Evolutionary conservation across 2,329 filamentous ascomycete species (phyloP), one percentile per base, ranked within the genome.

Genomic region (Ophiostoma montium): DNA sequence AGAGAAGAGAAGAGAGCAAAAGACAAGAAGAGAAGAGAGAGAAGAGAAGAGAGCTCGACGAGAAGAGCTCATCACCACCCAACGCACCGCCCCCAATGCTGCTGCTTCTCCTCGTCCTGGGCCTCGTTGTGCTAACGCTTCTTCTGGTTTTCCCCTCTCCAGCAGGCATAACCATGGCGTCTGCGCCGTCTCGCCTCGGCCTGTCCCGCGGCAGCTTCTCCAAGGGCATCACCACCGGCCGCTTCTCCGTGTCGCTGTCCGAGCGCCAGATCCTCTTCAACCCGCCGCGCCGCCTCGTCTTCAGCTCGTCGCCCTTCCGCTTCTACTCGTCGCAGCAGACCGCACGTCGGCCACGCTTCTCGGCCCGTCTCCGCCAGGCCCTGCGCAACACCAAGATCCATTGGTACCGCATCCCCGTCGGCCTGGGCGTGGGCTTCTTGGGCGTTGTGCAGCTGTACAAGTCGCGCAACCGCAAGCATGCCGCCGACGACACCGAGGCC

Each of bases 361-460:
- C 72, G 30, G 69, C 72, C 45, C 69, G 71, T 27, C 65, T 77
- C 50, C 66, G 71, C 23, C 67, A 67, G 51, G 71, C 72, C 38
- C 62, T 73, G 47, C 68, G 65, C 54, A 71, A 70, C 56, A 70
- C 68, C 55, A 76, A 71, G 63, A 74, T 92, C 53, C 78, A 85
- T 69, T 95, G 89, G 89, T 86, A 88, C 65, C 86, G 85, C 43
- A 94, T 95, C 57, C 89, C 89, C 19, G 77, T 95, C 49, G 86
- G 83, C 23, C 72, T 95, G 19, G 89, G 89, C 52, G 81, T 95
- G 59, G 86, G 78, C 50, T 88, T 94, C 59, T 72, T 95, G 9
- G 89, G 87, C 21, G 70, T 85, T 47, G 74, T 89, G 46, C 88
- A 95, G 59, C 81, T 94, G 62, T 92, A 90, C 65, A 86, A 86